Conservation (phyloP, 1,284 basidiomycete species). For the Peniophora sp. region DNA sequence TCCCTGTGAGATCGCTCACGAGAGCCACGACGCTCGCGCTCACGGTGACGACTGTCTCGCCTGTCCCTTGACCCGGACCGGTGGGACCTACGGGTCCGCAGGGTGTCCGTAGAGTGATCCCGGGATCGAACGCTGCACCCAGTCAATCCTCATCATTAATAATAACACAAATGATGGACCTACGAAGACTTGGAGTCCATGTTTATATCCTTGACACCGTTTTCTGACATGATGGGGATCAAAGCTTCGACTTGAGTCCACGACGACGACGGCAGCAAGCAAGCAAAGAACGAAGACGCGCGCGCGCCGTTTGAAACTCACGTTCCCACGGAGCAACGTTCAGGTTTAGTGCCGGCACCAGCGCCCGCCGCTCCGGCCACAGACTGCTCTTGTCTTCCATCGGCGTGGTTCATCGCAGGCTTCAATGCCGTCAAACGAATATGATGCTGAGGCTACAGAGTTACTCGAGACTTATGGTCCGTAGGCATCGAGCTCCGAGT, state of each 20-base stretch:
- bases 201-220: constrained; percentile 6
- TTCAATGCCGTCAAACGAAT: constrained; percentile 51
- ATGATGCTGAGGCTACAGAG: constrained; percentile 76
- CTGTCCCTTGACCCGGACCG: constrained; percentile 53
- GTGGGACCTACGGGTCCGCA: constrained; percentile 61
- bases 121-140: constrained; percentile 34
- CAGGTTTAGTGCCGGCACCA: background rate
- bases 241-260: background rate
- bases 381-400: constrained; percentile 4
- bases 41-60: constrained; percentile 43
- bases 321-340: background rate
- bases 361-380: constrained; percentile 3
- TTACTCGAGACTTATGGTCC: constrained; percentile 88
- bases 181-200: constrained; percentile 11
- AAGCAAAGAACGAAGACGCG: background rate
- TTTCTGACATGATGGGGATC: constrained; percentile 11
- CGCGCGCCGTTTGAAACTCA: background rate
- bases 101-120: constrained; percentile 66
- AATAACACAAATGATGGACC: background rate
- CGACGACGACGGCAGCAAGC: background rate
- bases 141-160: background rate
- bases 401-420: constrained; percentile 7
- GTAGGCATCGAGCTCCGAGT: constrained; percentile 12
- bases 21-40: constrained; percentile 39
- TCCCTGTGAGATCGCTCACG: constrained; percentile 28